Evolutionary conservation across 2,329 filamentous ascomycete species (phyloP), one percentile per base, ranked within the genome.

Genomic region (Fusarium armeniacum): DNA sequence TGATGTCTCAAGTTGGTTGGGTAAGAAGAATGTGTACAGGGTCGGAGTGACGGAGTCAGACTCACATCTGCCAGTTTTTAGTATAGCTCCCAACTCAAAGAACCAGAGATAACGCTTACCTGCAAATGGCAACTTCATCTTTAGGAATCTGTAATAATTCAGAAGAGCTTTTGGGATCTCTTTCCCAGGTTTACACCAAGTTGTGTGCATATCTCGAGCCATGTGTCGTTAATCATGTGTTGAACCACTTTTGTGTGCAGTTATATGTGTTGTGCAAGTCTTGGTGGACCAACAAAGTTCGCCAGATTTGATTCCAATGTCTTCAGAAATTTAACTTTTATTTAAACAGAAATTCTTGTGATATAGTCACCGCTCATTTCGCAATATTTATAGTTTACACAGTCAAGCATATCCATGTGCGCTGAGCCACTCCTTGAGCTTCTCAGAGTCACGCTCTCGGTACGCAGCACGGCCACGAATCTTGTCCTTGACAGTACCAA

Each of bases 391-490:
- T 70, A 74, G 57, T 70, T 76, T 76, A 73, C 69, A 71, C 24
- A 76, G 75, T 80, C 71, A 81, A 67, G 78, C 67, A 61, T 85
- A 86, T 5, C 81, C 81, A 57, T 86, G 84, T n/a, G 81, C 78
- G 20, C 73, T 76, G 72, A 98, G 81, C 94, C 95, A 98, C 81
- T 94, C 92, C 80, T 91, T 86, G 57, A 97, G 86, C 45, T 87
- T 83, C 54, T 84, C 85, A 59, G 89, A 85, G 78, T 98, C 96
- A 58, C 96, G 87, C 79, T 89, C 84, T 78, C 90, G 90, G 83
- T 98, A 99, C 41, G 89, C 89, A 6, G 93, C 93, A 75, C 94
- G 91, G 13, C 92, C 93, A 43, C 90, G 88, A 70, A 98, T 93
- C 67, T 91, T 94, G 78, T 98, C 96, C 78, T 90, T 90, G 67